Conservation (phyloP, 1,284 basidiomycete species). For the Wallemia ichthyophaga region DNA sequence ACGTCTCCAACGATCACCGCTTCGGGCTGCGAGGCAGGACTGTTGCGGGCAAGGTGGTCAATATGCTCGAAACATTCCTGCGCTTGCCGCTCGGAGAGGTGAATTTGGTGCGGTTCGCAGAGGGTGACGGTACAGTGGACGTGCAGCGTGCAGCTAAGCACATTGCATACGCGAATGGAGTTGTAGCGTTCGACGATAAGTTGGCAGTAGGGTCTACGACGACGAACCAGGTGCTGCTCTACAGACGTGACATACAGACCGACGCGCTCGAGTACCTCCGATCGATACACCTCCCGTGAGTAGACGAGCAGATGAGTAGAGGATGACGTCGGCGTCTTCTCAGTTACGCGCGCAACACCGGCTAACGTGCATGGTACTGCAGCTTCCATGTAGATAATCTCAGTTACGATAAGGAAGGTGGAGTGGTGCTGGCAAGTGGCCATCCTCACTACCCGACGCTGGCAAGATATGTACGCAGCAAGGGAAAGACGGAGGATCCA, state of each 20-base stretch:
- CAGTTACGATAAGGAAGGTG: not conserved
- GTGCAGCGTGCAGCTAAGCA: not conserved
- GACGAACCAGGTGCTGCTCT: not conserved
- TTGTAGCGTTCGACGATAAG: not conserved
- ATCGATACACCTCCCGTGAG: not conserved
- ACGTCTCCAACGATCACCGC: not conserved
- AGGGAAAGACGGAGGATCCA: not conserved
- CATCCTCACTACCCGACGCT: not conserved
- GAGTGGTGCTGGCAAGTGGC: not conserved
- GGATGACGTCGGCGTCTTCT: too few species aligned
- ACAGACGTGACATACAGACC: not conserved
- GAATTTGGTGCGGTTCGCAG: not conserved
- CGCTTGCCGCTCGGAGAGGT: not conserved
- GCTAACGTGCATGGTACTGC: not conserved
- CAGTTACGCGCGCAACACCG: not conserved
- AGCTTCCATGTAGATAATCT: not conserved
- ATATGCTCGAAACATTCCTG: not conserved
- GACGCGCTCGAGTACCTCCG: not conserved
- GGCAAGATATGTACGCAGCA: not conserved
- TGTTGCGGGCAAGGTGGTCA: not conserved
- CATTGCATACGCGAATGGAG: not conserved
- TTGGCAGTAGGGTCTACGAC: not conserved
- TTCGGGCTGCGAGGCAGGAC: not conserved
- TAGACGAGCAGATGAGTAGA: too few species aligned
- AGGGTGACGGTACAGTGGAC: not conserved